A percentile compares a stretch with the other conserved stretches of the same genome.
These are phyloP conservation scores for Zygoascus tannicola DNA, from an alignment of 805 yeast species.

Conservation along the genomic window DNA sequence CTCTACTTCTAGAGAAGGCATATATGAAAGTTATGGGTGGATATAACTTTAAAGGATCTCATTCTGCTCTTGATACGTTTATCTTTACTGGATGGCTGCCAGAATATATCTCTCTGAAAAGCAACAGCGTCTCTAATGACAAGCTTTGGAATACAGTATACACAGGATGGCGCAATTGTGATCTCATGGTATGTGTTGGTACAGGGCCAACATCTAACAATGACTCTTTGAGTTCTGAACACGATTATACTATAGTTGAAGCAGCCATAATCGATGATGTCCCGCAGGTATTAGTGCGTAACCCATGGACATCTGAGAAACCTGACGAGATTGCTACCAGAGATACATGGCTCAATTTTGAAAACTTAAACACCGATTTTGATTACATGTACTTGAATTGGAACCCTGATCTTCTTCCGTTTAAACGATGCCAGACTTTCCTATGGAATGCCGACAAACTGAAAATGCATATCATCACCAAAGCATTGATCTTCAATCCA, in stretches of 20 bases:
- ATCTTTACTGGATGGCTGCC: constrained; percentile 68
- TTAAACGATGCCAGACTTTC: constrained; percentile 23
- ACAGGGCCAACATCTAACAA: constrained; percentile 38
- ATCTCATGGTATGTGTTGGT: constrained; percentile 55
- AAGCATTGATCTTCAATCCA: constrained; percentile 1
- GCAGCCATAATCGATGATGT: constrained; percentile 22
- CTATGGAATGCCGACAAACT: constrained; percentile 23
- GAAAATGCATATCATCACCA: not conserved
- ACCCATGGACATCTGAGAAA: constrained; percentile 35
- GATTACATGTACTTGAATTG: constrained; percentile 56
- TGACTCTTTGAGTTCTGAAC: constrained; percentile 44
- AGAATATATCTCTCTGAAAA: constrained; percentile 36
- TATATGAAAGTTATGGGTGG: constrained; percentile 54
- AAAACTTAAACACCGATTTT: constrained; percentile 33
- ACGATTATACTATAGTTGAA: constrained; percentile 60
- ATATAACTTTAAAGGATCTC: constrained; percentile 62
- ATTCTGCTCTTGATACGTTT: constrained; percentile 61
- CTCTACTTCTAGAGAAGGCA: constrained; percentile 71
- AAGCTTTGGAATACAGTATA: constrained; percentile 31
- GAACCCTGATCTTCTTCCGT: constrained; percentile 35
- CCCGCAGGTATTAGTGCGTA: constrained; percentile 29
- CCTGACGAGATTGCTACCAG: not conserved
- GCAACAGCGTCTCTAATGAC: constrained; percentile 22
- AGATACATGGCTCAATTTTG: constrained; percentile 20
- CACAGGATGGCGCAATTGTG: constrained; percentile 26